A percentile compares a stretch with the other conserved stretches of the same genome.
These are phyloP conservation scores for Talaromyces marneffei DNA, from an alignment of 2,329 filamentous ascomycete genomes.

Conservation along the genomic window DNA sequence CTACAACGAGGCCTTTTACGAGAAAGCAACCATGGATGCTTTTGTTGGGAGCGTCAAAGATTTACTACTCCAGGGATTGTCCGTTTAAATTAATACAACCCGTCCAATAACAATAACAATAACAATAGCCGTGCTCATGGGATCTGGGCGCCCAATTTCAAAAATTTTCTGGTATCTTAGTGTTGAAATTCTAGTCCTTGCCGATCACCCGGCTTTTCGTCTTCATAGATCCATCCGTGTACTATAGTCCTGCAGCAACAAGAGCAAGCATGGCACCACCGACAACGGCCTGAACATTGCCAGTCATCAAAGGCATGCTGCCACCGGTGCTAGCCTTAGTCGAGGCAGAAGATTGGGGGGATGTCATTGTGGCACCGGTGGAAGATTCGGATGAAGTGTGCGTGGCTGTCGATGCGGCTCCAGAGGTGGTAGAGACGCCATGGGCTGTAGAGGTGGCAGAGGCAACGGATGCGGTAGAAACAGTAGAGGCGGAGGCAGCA, in stretches of 20 bases:
- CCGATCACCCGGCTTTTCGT: too few species aligned
- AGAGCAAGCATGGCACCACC: neutral
- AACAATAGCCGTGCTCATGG: neutral
- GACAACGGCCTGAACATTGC: neutral
- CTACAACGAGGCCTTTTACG: slow-evolving; percentile 32
- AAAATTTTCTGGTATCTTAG: too few species aligned
- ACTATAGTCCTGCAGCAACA: neutral
- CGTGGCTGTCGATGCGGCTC: neutral
- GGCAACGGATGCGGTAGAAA: too few species aligned
- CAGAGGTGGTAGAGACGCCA: neutral
- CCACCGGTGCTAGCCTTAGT: neutral
- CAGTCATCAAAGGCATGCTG: neutral
- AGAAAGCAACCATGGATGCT: slow-evolving; percentile 19
- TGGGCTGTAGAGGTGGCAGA: neutral
- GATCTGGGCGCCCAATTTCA: too few species aligned
- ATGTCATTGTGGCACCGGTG: neutral
- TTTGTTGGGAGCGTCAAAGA: slow-evolving; percentile 14
- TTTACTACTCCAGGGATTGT: slow-evolving; percentile 11
- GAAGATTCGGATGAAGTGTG: neutral
- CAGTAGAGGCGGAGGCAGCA: too few species aligned
- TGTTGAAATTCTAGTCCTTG: too few species aligned
- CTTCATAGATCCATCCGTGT: too few species aligned
- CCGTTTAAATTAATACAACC: neutral
- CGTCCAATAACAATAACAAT: neutral
- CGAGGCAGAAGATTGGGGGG: neutral